Conservation (phyloP, 1,284 basidiomycete species). For the Leccinum griseonigrum region DNA sequence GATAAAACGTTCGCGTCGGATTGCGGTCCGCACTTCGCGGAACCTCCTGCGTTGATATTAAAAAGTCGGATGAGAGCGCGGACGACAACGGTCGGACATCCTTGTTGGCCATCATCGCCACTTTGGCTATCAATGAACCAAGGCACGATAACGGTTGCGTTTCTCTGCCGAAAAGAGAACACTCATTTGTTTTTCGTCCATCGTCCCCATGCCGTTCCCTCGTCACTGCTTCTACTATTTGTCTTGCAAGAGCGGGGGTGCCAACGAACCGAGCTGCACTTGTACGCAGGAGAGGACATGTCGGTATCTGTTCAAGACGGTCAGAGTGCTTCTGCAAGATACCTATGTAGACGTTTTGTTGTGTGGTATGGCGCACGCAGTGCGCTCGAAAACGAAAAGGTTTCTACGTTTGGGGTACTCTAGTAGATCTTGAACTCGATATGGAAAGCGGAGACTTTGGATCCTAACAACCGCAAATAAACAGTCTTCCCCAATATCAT, state of each 20-base stretch:
- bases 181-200: slow-evolving; percentile 80
- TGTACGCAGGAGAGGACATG: slow-evolving; percentile 13
- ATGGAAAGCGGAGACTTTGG: neutral
- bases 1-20: slow-evolving; percentile 81
- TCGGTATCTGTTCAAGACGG: slow-evolving; percentile 15
- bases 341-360: no score
- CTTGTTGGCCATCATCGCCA: slow-evolving; percentile 88
- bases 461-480: neutral
- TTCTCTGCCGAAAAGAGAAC: neutral
- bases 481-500: no score
- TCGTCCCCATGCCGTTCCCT: slow-evolving; percentile 82
- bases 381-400: no score
- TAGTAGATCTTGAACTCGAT: neutral
- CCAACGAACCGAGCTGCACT: no score
- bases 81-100: slow-evolving; percentile 83
- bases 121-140: slow-evolving; percentile 77
- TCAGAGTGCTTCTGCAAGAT: no score
- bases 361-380: no score
- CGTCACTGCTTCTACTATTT: slow-evolving; percentile 62
- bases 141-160: neutral
- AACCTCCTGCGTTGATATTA: slow-evolving; percentile 90
- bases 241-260: no score
- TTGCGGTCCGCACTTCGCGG: slow-evolving; percentile 86
- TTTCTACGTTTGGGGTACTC: no score
- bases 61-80: slow-evolving; percentile 72